phyloP scores from a whole-genome alignment of 1,139 yeast species.

The Debaryomyces fabryi region DNA sequence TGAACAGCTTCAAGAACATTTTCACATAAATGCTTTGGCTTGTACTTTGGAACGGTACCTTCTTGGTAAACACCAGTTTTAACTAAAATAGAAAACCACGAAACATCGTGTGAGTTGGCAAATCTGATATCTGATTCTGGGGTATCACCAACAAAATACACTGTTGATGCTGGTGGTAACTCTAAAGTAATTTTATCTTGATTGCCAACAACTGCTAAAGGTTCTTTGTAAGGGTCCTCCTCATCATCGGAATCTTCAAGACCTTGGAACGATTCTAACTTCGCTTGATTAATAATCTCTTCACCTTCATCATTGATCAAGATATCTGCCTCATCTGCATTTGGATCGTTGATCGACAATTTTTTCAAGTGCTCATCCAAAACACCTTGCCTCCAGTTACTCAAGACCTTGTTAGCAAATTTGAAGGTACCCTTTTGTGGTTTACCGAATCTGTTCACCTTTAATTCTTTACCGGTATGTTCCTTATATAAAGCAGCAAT shows the following conservation, averaged over 20 bases:
- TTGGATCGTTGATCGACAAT: slow-evolving; percentile 47
- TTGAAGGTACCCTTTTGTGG: slow-evolving; percentile 84
- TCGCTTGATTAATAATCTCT: slow-evolving; percentile 49
- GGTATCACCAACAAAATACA: slow-evolving; percentile 90
- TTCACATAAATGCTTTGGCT: slow-evolving; percentile 72
- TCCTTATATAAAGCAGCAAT: slow-evolving; percentile 80
- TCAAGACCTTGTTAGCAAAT: slow-evolving; percentile 74
- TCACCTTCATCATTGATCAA: slow-evolving; percentile 52
- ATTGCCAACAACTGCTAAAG: slow-evolving; percentile 32
- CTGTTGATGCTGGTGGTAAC: slow-evolving; percentile 82
- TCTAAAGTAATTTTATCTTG: slow-evolving; percentile 51
- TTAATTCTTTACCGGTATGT: slow-evolving; percentile 76
- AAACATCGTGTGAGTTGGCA: slow-evolving; percentile 81
- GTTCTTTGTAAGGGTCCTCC: slow-evolving; percentile 17
- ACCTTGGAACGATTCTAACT: slow-evolving; percentile 40
- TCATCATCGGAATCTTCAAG: slow-evolving; percentile 31
- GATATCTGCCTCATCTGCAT: slow-evolving; percentile 50
- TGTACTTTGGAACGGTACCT: slow-evolving; percentile 75
- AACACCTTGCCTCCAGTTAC: slow-evolving; percentile 77
- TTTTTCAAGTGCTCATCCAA: slow-evolving; percentile 72
- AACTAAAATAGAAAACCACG: slow-evolving; percentile 83
- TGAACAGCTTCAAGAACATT: slow-evolving; percentile 81
- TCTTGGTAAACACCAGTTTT: slow-evolving; percentile 86
- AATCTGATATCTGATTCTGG: slow-evolving; percentile 88
- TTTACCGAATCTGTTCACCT: slow-evolving; percentile 79